A percentile compares a stretch with the other conserved stretches of the same genome.
phyloP scores from a whole-genome alignment of 306 rosid species.

The Herpetospermum pedunculosum region DNA sequence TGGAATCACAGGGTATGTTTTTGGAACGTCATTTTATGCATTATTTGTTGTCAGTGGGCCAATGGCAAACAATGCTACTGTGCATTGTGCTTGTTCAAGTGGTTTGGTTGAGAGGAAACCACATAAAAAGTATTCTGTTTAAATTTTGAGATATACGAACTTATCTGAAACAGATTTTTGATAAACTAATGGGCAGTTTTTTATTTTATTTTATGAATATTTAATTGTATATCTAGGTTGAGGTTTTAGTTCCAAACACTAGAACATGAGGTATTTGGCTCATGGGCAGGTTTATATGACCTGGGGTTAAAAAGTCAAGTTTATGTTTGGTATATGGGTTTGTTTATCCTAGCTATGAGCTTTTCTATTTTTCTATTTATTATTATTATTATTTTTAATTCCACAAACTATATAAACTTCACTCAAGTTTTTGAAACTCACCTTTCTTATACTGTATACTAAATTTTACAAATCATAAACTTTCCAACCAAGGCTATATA shows the following conservation, averaged over 20 bases:
- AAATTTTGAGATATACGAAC: not conserved
- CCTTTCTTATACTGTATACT: not conserved
- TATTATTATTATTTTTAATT: too few species aligned
- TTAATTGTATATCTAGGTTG: not conserved
- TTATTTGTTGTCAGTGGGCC: not conserved
- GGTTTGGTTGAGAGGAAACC: not conserved
- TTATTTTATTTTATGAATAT: not conserved
- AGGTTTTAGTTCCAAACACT: not conserved
- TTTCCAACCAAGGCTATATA: not conserved
- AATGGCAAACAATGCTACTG: not conserved
- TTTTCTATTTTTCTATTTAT: too few species aligned
- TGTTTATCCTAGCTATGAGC: not conserved
- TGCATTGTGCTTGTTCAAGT: slow-evolving; percentile 9
- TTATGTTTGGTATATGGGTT: not conserved
- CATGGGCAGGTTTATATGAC: not conserved
- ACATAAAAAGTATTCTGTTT: not conserved
- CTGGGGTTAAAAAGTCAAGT: not conserved
- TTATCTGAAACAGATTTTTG: not conserved
- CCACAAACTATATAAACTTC: not conserved
- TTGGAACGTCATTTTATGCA: not conserved
- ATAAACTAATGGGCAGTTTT: not conserved
- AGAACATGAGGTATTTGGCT: not conserved
- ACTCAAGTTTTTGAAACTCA: not conserved
- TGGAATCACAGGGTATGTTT: not conserved
- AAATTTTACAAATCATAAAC: not conserved